Conservation (phyloP, 139 green algal species). For the Zygnema circumcarinatum region DNA sequence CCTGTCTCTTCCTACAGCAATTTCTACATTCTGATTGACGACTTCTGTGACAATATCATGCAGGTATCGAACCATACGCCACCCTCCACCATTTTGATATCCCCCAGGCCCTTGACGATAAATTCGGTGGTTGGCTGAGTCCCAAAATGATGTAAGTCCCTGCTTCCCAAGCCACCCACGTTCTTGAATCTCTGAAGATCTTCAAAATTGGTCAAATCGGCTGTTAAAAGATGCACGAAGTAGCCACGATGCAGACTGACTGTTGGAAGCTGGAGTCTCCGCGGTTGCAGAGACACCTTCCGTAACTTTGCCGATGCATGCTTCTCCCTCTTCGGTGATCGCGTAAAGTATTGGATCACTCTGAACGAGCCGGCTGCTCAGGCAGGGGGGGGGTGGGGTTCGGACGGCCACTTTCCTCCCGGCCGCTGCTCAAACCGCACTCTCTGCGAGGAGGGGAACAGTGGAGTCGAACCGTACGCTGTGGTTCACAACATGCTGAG, state of each 20-base stretch:
- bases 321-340: conserved; percentile 34
- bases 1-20: conserved; percentile 4
- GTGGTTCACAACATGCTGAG: conserved; percentile 66
- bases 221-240: neutral
- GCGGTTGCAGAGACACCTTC: conserved; percentile 5
- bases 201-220: neutral
- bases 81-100: conserved; percentile 51
- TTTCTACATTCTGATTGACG: neutral
- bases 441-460: conserved; percentile 26
- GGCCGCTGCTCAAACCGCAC: conserved; percentile 33
- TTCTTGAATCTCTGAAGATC: neutral
- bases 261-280: neutral
- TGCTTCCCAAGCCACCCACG: no score
- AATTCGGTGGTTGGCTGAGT: conserved; percentile 30
- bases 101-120: conserved; percentile 8
- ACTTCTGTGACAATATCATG: neutral
- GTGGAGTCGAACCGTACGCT: conserved; percentile 59
- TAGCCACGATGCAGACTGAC: neutral
- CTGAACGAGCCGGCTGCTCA: conserved; percentile 28
- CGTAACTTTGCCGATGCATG: conserved; percentile 16
- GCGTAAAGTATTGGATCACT: conserved; percentile 50
- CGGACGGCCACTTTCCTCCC: conserved; percentile 19
- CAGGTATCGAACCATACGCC: neutral
- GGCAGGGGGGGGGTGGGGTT: neutral
- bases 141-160: conserved; percentile 9